Conservation (phyloP, 805 yeast genomes). For the Nakazawaea ernobii region DNA sequence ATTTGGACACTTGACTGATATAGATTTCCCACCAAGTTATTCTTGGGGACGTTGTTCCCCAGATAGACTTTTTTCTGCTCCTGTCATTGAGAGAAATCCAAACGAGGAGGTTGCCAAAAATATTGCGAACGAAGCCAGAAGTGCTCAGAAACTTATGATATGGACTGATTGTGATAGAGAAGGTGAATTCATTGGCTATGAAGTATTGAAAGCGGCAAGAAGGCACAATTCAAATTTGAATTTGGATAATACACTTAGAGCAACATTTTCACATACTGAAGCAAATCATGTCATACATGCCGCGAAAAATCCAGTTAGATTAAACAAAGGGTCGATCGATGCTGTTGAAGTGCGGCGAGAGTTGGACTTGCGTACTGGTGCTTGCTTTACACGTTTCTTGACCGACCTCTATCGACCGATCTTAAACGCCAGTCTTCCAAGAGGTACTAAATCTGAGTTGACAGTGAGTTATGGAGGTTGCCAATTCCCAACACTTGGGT, state of each 20-base stretch:
- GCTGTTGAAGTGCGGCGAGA: conserved; percentile 88
- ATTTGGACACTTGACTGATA: conserved; percentile 70
- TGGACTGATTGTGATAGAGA: conserved; percentile 99
- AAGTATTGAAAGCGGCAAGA: conserved; percentile 66
- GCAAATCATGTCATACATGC: conserved; percentile 67
- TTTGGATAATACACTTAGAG: conserved; percentile 55
- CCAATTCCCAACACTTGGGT: conserved; percentile 95
- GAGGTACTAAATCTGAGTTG: conserved; percentile 16
- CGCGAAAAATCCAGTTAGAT: conserved; percentile 56
- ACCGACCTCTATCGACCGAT: conserved; percentile 40
- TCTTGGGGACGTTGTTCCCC: conserved; percentile 67
- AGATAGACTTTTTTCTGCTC: conserved; percentile 65
- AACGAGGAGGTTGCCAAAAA: conserved; percentile 50
- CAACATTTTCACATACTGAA: conserved; percentile 85
- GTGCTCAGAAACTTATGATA: conserved; percentile 65
- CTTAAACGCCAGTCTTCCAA: conserved; percentile 18
- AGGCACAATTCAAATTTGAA: conserved; percentile 41
- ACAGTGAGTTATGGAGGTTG: conserved; percentile 81
- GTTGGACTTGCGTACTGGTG: conserved; percentile 84
- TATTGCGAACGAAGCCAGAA: conserved; percentile 58
- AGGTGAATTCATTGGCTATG: conserved; percentile 90
- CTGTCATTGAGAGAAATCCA: conserved; percentile 38
- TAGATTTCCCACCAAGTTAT: conserved; percentile 58
- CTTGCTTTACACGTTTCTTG: conserved; percentile 78
- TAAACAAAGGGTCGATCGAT: conserved; percentile 65